A percentile compares a stretch with the other conserved stretches of the same genome.
These are phyloP conservation scores for Eucalyptus cloeziana DNA, from an alignment of 345 rosid species.

Conservation along the genomic window DNA sequence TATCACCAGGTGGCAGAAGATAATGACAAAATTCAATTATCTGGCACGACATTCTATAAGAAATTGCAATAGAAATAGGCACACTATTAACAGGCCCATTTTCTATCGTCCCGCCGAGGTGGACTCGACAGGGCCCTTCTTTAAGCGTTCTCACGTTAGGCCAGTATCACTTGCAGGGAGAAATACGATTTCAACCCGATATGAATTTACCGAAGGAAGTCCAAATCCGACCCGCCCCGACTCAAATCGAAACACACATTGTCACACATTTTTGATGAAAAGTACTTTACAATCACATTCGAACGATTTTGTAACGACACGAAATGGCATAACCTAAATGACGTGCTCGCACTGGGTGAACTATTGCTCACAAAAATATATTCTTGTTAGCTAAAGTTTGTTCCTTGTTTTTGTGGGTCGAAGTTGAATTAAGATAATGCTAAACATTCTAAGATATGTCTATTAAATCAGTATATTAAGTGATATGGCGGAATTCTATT, in stretches of 20 bases:
- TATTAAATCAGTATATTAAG: neutral
- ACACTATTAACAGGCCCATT: neutral
- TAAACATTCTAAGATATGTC: neutral
- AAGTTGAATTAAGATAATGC: neutral
- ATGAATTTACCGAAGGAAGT: neutral
- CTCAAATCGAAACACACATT: neutral
- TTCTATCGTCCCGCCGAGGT: neutral
- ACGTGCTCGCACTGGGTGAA: neutral
- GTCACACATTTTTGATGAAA: neutral
- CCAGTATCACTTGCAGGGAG: no score
- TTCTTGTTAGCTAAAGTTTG: neutral
- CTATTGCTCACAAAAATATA: neutral
- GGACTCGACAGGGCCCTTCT: no score
- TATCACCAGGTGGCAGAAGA: neutral
- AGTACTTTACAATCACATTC: neutral
- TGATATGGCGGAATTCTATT: neutral
- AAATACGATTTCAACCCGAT: neutral
- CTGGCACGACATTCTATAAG: neutral
- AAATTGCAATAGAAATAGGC: neutral
- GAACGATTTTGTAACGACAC: neutral
- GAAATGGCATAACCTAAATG: neutral
- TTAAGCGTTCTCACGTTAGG: neutral
- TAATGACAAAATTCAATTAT: neutral
- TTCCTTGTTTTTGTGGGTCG: neutral
- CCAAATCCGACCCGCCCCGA: neutral